Evolutionary conservation across 2,329 filamentous ascomycete species (phyloP).

Genomic region (Niveomyces coronatus): DNA sequence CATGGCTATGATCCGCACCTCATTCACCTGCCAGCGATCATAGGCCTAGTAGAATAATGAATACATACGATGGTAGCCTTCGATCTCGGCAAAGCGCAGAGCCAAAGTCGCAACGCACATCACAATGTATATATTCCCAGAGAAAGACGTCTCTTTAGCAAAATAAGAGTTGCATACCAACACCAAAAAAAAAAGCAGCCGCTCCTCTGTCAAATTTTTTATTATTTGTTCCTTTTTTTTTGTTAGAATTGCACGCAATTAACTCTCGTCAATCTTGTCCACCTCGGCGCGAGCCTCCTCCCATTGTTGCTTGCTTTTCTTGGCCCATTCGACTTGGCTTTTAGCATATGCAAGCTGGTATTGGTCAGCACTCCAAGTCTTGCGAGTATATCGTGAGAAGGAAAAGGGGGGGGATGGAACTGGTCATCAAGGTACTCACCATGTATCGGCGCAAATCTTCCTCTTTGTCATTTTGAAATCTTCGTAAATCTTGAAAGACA

Average conservation of each 20-base stretch:
- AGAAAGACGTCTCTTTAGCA: not conserved
- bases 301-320: slow-evolving; percentile 83
- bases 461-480: slow-evolving; percentile 94
- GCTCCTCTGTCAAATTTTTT: slow-evolving; percentile 1
- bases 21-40: too few relatives aligned
- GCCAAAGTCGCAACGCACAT: too few relatives aligned
- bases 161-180: slow-evolving; percentile 1
- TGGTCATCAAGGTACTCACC: slow-evolving; percentile 47
- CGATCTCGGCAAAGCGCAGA: too few relatives aligned
- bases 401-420: too few relatives aligned
- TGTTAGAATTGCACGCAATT: too few relatives aligned
- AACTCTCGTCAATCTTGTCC: slow-evolving; percentile 67
- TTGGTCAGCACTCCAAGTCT: slow-evolving; percentile 15
- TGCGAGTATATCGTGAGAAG: too few relatives aligned
- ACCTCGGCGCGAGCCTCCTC: slow-evolving; percentile 82
- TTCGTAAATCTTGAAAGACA: slow-evolving; percentile 78
- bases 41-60: too few relatives aligned
- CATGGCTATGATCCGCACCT: too few relatives aligned
- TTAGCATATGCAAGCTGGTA: slow-evolving; percentile 77
- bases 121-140: slow-evolving; percentile 3
- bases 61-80: too few relatives aligned
- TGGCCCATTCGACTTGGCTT: slow-evolving; percentile 90
- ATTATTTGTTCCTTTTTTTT: too few relatives aligned
- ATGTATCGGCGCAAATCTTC: slow-evolving; percentile 89
- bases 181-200: slow-evolving; percentile 5